Evolutionary conservation across 495 filamentous ascomycete species (phyloP).

Genomic region (Daldinia childiae): DNA sequence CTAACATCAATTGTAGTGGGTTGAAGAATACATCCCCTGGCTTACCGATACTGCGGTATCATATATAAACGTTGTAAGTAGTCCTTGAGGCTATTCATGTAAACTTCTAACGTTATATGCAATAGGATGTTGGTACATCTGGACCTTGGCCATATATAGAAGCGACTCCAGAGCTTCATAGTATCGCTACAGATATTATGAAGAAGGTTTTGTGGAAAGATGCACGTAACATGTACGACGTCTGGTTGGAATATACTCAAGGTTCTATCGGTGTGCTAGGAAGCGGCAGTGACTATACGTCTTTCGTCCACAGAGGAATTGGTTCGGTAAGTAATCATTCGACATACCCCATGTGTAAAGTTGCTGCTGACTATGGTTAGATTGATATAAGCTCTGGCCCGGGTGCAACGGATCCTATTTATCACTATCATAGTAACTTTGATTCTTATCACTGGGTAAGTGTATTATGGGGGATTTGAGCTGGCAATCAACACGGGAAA

Average conservation of each 20-base stretch:
- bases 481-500: not conserved
- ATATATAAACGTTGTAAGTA: constrained; percentile 76
- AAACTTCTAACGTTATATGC: not conserved
- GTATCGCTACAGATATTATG: constrained; percentile 71
- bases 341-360: not conserved
- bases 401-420: constrained; percentile 57
- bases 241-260: constrained; percentile 58
- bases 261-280: constrained; percentile 67
- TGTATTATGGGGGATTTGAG: not conserved
- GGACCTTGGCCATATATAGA: constrained; percentile 72
- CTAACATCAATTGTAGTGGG: constrained; percentile 55
- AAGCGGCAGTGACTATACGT: constrained; percentile 85
- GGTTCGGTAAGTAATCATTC: constrained; percentile 73
- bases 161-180: constrained; percentile 79
- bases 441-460: constrained; percentile 78
- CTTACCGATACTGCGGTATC: constrained; percentile 76
- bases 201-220: constrained; percentile 76
- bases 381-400: constrained; percentile 78
- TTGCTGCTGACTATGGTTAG: constrained; percentile 17
- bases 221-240: constrained; percentile 73
- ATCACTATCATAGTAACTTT: constrained; percentile 84
- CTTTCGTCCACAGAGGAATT: constrained; percentile 83
- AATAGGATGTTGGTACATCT: constrained; percentile 71
- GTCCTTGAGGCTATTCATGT: not conserved
- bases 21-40: constrained; percentile 87